These are phyloP conservation scores for Cymbopogon citratus DNA, from an alignment of 176 grass and related monocot species.

Conservation along the genomic window DNA sequence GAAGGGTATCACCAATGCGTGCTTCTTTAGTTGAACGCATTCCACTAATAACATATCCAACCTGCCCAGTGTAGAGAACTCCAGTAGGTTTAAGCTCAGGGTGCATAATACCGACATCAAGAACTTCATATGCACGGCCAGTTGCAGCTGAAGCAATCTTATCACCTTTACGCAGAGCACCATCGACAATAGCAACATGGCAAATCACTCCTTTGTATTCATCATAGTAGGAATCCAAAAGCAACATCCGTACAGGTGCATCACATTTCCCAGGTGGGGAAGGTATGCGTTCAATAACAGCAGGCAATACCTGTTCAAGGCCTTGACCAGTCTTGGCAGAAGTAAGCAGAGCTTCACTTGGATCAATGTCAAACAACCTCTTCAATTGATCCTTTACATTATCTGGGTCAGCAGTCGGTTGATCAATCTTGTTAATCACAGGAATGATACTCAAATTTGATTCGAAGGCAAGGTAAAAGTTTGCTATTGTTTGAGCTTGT, in stretches of 20 bases:
- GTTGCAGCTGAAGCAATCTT: conserved; percentile 88
- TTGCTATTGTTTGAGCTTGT: conserved; percentile 96
- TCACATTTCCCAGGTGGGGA: conserved; percentile 67
- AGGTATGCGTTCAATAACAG: conserved; percentile 79
- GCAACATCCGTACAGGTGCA: conserved; percentile 81
- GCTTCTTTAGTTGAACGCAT: conserved; percentile 98
- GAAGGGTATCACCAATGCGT: conserved; percentile 87
- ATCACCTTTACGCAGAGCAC: conserved; percentile 78
- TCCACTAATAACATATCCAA: conserved; percentile 92
- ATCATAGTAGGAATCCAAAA: conserved; percentile 96
- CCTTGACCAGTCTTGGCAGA: conserved; percentile 96
- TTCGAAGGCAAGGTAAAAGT: conserved; percentile 94
- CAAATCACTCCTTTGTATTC: conserved; percentile 99
- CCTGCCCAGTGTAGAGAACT: conserved; percentile 91
- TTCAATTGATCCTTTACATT: conserved; percentile 86
- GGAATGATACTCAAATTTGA: conserved; percentile 79
- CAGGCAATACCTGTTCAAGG: conserved; percentile 70
- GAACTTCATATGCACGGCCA: conserved; percentile 69
- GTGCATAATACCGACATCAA: conserved; percentile 93
- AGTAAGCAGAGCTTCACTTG: conserved; percentile 78
- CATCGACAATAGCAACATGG: conserved; percentile 94
- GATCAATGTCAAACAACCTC: conserved; percentile 85
- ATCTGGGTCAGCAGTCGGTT: conserved; percentile 91
- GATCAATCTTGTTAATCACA: conserved; percentile 98
- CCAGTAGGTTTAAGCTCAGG: conserved; percentile 90